These are phyloP conservation scores for Skeletonema grethae DNA, from an alignment of 108 stramenopile genomes.

Conservation along the genomic window DNA sequence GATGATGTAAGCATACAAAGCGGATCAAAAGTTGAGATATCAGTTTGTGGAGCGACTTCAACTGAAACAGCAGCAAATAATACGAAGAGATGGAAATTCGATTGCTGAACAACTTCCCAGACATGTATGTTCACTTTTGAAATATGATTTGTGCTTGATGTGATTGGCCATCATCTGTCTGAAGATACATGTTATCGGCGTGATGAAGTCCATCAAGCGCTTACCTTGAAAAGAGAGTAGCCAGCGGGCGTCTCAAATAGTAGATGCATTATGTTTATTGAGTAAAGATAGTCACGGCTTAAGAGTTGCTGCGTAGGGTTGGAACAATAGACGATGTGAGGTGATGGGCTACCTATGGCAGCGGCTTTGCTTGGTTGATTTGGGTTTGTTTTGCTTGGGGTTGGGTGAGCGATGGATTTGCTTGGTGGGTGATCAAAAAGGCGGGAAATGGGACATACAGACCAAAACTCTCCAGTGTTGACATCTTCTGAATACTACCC, in stretches of 20 bases:
- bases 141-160: neutral
- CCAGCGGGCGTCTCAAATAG: slow-evolving; percentile 99
- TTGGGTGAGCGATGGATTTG: neutral
- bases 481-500: too few species aligned
- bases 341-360: too few species aligned
- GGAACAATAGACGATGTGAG: neutral
- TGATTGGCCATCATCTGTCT: slow-evolving; percentile 1
- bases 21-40: neutral
- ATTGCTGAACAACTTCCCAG: neutral
- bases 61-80: neutral
- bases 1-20: neutral
- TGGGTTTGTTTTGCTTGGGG: neutral
- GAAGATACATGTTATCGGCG: neutral
- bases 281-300: neutral
- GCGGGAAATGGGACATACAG: neutral
- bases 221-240: slow-evolving; percentile 98
- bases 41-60: neutral
- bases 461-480: neutral
- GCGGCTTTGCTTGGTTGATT: neutral
- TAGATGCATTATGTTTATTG: slow-evolving; percentile 81
- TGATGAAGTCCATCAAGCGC: slow-evolving; percentile 12
- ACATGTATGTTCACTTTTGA: neutral
- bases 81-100: neutral
- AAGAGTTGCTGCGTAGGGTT: neutral
- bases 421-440: neutral